Base-by-base conservation (phyloP, 192 early-diverging fungal species). In the Umbelopsis isabellina region DNA sequence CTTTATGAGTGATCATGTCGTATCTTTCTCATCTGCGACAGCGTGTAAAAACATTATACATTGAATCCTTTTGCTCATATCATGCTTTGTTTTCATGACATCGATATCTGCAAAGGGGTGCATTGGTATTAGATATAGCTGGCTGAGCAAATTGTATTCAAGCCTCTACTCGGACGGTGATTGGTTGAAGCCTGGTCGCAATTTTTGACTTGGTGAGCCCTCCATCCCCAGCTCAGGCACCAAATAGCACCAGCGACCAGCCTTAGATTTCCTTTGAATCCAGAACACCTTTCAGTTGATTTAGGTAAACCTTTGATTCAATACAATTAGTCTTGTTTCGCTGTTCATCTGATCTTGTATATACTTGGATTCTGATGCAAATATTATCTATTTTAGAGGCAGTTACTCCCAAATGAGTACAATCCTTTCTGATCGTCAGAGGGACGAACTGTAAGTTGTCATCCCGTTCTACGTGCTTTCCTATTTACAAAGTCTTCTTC, bases 391-490 rank as follows among this genome's bases (percentile, higher is more conserved):
- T 49, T 73, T 48, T 67, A 51, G 37, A 61, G 55, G 69, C 55
- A 64, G 45, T 46, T 61, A 61, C 55, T 68, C 46, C 50, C 46
- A 65, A 69, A 78, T 80, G 73, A 72, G 83, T 70, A 84, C 79
- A 47, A 78, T 86, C 55, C 79, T 93, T 49, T 89, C 87, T 68
- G 88, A 89, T 50, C 85, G 91, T 70, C 89, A 93, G 81, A 85
- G 86, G 66, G 89, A 91, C 55, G 91, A 93, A 77, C 82, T 93
- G 87, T 88, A 83, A 84, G 85, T 61, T 15, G 25, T 61, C 55
- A 61, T 61, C 55, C 55, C 15, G 23, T 61, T 5, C 27, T 25
- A 35, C 7, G 18, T 61, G 27, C 30, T 18, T 84, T 44, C 55
- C 9, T 48, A 21, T 51, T 49, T 16, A 45, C 20, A 49, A 49